A percentile compares a stretch with the other conserved stretches of the same genome.
phyloP scores from a whole-genome alignment of 2,329 filamentous ascomycete genomes.

The Mariannaea sp. region DNA sequence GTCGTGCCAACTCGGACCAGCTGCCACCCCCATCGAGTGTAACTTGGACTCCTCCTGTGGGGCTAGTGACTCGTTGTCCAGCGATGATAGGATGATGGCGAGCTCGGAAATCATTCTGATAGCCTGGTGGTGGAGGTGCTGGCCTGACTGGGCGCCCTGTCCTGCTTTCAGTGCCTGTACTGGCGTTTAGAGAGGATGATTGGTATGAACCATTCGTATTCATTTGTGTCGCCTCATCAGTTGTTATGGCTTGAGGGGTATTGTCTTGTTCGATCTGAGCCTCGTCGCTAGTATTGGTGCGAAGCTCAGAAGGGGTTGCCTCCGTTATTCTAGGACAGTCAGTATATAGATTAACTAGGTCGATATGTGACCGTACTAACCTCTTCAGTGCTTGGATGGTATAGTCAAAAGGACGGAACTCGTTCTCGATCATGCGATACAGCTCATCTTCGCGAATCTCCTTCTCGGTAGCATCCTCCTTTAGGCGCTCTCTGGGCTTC shows the following conservation, averaged over 20 bases:
- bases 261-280: slow-evolving; percentile 23
- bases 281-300: slow-evolving; percentile 17
- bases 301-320: slow-evolving; percentile 23
- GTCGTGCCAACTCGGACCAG: slow-evolving; percentile 89
- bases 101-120: slow-evolving; percentile 53
- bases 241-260: slow-evolving; percentile 55
- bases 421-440: slow-evolving; percentile 89
- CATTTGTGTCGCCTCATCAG: slow-evolving; percentile 53
- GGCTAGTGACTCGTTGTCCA: slow-evolving; percentile 72
- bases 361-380: slow-evolving; percentile 49
- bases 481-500: slow-evolving; percentile 88
- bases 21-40: slow-evolving; percentile 87
- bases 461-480: slow-evolving; percentile 92
- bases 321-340: slow-evolving; percentile 46
- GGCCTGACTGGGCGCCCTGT: slow-evolving; percentile 35
- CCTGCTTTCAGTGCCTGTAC: slow-evolving; percentile 35
- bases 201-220: slow-evolving; percentile 36
- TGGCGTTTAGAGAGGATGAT: slow-evolving; percentile 34
- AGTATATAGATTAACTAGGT: slow-evolving; percentile 20
- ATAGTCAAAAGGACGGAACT: slow-evolving; percentile 96
- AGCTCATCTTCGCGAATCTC: slow-evolving; percentile 95
- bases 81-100: slow-evolving; percentile 58
- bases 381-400: slow-evolving; percentile 79
- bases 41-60: slow-evolving; percentile 85
- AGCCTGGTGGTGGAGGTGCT: slow-evolving; percentile 51